Evolutionary conservation across 2,329 filamentous ascomycete genomes (phyloP).

Genomic region (Monosporascus sp.): DNA sequence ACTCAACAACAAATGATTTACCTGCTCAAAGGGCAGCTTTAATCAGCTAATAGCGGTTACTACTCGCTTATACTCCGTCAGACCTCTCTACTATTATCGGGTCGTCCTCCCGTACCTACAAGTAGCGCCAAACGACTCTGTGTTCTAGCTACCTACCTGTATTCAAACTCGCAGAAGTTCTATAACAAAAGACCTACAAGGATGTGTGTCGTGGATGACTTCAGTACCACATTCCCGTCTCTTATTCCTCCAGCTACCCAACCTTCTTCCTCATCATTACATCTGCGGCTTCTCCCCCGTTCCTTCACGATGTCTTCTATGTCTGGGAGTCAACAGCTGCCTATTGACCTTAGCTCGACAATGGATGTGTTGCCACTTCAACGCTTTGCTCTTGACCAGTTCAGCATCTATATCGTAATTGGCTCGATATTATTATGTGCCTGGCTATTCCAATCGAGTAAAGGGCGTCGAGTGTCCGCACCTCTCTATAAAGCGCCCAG

Average conservation of each 20-base stretch:
- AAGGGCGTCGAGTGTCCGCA: slow-evolving; percentile 27
- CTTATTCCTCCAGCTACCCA: neutral
- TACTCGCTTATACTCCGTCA: neutral
- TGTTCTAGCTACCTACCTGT: neutral
- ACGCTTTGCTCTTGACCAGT: slow-evolving; percentile 11
- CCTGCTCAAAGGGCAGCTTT: neutral
- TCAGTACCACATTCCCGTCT: neutral
- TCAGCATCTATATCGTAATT: slow-evolving; percentile 38
- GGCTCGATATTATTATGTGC: slow-evolving; percentile 28
- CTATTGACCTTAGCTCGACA: neutral
- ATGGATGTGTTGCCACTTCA: neutral
- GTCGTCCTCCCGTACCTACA: neutral
- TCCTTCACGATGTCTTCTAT: neutral
- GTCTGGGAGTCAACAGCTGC: neutral
- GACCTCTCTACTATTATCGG: neutral
- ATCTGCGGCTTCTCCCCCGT: neutral
- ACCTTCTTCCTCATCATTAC: neutral
- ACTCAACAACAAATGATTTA: neutral
- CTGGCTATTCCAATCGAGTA: slow-evolving; percentile 33
- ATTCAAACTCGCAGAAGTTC: neutral
- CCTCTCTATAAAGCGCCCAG: slow-evolving; percentile 44
- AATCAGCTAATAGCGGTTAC: neutral
- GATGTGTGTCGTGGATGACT: neutral
- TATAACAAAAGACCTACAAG: neutral
- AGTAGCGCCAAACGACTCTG: neutral